Percentiles rank a stretch among this genome's conserved stretches.
These are phyloP conservation scores for Microglena sp. DNA, from an alignment of 139 green algal genomes.

Conservation along the genomic window DNA sequence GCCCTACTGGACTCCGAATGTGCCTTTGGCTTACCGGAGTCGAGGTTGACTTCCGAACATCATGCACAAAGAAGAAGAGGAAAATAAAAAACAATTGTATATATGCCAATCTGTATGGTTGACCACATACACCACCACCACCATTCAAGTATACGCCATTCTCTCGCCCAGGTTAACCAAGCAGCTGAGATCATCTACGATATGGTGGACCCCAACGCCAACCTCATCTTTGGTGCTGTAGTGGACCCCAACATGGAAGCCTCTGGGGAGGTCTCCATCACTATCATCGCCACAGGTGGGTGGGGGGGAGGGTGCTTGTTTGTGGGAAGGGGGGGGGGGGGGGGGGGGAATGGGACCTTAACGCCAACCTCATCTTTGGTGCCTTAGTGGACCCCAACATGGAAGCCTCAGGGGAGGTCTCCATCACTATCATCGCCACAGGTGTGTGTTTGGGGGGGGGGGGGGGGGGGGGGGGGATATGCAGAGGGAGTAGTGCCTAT, in stretches of 20 bases:
- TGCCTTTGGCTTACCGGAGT: too few species aligned
- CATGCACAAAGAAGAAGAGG: too few species aligned
- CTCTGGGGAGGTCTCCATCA: not conserved
- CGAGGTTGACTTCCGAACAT: too few species aligned
- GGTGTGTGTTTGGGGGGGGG: conserved; percentile 60
- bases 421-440: conserved; percentile 92
- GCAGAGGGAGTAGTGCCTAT: too few species aligned
- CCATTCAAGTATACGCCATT: too few species aligned
- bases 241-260: conserved; percentile 41
- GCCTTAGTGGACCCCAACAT: conserved; percentile 59
- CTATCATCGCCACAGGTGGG: conserved; percentile 80
- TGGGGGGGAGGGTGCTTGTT: conserved; percentile 34
- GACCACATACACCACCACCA: too few species aligned
- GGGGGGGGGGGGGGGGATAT: conserved; percentile 23
- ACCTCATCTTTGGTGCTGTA: conserved; percentile 89
- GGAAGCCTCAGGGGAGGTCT: conserved; percentile 27
- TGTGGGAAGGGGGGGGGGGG: not conserved
- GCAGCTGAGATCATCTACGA: conserved; percentile 88
- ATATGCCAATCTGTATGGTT: too few species aligned
- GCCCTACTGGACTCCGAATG: too few species aligned
- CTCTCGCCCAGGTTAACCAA: conserved; percentile 78
- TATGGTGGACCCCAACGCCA: conserved; percentile 73
- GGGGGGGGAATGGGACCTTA: conserved; percentile 36
- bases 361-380: conserved; percentile 86
- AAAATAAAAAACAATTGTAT: too few species aligned